These are phyloP conservation scores for Talaromyces marneffei DNA, from an alignment of 2,329 filamentous ascomycete species.

Conservation along the genomic window DNA sequence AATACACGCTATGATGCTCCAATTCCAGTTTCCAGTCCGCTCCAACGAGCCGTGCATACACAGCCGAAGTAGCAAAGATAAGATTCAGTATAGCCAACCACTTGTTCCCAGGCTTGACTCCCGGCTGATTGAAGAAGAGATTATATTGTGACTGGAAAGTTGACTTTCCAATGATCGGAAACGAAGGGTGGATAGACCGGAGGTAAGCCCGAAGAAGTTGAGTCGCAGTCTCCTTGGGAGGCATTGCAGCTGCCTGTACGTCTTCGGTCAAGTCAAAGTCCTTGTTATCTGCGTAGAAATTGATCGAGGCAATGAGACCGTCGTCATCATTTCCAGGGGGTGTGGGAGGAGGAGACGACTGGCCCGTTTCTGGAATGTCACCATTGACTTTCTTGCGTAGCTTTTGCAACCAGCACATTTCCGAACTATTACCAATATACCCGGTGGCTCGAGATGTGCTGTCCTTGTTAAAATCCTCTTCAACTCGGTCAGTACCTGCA, in stretches of 20 bases:
- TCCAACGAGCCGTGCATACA: constrained; percentile 35
- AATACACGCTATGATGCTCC: constrained; percentile 37
- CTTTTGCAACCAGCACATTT: constrained; percentile 41
- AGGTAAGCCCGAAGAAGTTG: constrained; percentile 39
- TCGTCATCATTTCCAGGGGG: constrained; percentile 21
- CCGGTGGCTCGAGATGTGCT: constrained; percentile 35
- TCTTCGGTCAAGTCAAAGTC: constrained; percentile 32
- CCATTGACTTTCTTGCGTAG: constrained; percentile 30
- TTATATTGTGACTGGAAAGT: constrained; percentile 40
- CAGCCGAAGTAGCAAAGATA: constrained; percentile 40
- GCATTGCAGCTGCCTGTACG: constrained; percentile 33
- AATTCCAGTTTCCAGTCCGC: constrained; percentile 33
- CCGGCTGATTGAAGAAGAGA: constrained; percentile 31
- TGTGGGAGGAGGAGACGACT: constrained; percentile 26
- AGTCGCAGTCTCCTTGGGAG: constrained; percentile 32
- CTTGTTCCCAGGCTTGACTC: constrained; percentile 33
- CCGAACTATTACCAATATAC: constrained; percentile 42
- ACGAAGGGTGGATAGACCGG: constrained; percentile 39
- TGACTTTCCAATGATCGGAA: constrained; percentile 39
- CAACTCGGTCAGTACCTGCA: constrained; percentile 35
- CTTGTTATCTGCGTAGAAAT: constrained; percentile 38
- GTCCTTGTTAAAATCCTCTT: constrained; percentile 40
- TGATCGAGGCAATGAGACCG: constrained; percentile 26
- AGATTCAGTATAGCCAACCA: constrained; percentile 43
- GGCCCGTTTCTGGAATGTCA: constrained; percentile 22